These are phyloP conservation scores for Sporothrix protearum DNA, from an alignment of 2,329 filamentous ascomycete genomes.

Conservation along the genomic window DNA sequence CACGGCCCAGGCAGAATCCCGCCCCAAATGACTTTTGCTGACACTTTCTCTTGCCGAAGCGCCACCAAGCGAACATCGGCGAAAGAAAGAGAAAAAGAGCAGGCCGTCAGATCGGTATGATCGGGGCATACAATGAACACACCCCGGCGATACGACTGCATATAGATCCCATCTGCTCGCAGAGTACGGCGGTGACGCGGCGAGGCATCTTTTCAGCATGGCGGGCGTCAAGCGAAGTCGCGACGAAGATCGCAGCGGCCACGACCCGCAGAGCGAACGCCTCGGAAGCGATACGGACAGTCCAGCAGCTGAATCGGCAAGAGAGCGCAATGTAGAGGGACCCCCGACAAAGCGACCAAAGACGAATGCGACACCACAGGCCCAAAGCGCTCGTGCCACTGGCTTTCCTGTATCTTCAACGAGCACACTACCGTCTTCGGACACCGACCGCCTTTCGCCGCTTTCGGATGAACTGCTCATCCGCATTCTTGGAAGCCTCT, in stretches of 20 bases:
- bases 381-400: background rate
- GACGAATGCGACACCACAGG: background rate
- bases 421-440: background rate
- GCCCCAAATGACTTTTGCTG: background rate
- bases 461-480: slow-evolving; percentile 87
- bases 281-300: background rate
- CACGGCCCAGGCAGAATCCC: background rate
- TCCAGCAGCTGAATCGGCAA: background rate
- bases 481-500: slow-evolving; percentile 75
- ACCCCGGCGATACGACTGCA: background rate
- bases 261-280: background rate
- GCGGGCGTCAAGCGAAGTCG: slow-evolving; percentile 1
- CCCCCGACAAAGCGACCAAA: background rate
- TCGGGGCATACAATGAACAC: background rate
- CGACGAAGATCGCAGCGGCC: background rate
- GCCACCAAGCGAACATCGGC: background rate
- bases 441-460: slow-evolving; percentile 62
- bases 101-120: background rate
- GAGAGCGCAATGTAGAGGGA: background rate
- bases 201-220: background rate
- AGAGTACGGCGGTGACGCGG: background rate
- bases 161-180: background rate
- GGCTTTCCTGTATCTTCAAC: background rate
- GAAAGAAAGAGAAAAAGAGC: background rate
- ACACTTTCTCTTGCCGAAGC: background rate